Evolutionary conservation across 2,329 filamentous ascomycete species (phyloP).

Genomic region (Aphanocladium album): DNA sequence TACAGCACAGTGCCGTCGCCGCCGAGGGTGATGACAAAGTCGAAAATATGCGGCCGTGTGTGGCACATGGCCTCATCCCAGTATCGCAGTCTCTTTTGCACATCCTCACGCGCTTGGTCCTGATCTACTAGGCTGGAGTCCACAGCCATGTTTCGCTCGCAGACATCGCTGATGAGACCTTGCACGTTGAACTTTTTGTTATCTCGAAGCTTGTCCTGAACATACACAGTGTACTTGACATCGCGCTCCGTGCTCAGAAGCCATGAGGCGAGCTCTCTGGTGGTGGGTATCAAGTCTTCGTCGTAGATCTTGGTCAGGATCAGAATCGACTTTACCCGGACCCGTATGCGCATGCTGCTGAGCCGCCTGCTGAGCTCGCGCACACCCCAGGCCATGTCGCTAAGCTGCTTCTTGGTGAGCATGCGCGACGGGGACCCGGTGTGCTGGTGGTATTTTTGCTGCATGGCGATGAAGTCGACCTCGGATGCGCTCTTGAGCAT

Average conservation of each 20-base stretch:
- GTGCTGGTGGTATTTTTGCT: conserved; percentile 18
- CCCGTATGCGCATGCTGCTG: conserved; percentile 74
- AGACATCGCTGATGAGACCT: conserved; percentile 62
- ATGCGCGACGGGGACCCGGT: conserved; percentile 52
- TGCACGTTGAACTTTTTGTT: conserved; percentile 68
- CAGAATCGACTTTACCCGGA: conserved; percentile 79
- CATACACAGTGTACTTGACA: conserved; percentile 69
- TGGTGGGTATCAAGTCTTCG: conserved; percentile 68
- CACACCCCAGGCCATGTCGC: conserved; percentile 96
- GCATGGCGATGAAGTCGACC: conserved; percentile 28
- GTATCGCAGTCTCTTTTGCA: conserved; percentile 60
- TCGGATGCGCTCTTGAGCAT: conserved; percentile 41
- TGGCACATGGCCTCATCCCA: conserved; percentile 80
- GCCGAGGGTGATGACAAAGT: conserved; percentile 87
- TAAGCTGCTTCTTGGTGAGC: conserved; percentile 88
- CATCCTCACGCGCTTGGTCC: conserved; percentile 29
- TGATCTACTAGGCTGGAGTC: conserved; percentile 28
- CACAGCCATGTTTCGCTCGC: conserved; percentile 34
- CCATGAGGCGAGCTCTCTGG: conserved; percentile 75
- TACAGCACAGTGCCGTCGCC: conserved; percentile 97
- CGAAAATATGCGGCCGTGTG: conserved; percentile 77
- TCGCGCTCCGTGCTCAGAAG: conserved; percentile 66
- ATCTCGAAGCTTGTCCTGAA: conserved; percentile 69
- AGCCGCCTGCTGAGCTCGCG: conserved; percentile 82
- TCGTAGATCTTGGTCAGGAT: conserved; percentile 91